Evolutionary conservation across 768 basidiomycete species (phyloP).

Genomic region (Hirschioporus abietinus): DNA sequence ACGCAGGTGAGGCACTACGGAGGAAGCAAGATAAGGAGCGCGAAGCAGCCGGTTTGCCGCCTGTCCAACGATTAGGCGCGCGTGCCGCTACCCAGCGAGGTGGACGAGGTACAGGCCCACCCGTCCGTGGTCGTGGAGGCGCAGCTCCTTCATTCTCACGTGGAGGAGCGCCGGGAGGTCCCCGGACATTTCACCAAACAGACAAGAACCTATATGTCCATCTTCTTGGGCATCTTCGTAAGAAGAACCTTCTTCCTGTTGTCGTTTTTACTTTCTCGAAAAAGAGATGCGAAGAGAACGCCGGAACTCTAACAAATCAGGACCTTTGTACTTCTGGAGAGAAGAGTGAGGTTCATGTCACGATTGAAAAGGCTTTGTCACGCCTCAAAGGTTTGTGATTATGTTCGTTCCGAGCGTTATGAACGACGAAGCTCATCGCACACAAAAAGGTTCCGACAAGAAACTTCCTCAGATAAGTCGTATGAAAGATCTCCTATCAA

Average conservation of each 20-base stretch:
- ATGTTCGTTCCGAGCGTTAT: constrained; percentile 6
- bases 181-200: constrained; percentile 56
- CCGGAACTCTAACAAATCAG: constrained; percentile 77
- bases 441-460: constrained; percentile 71
- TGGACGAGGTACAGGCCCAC: constrained; percentile 38
- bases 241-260: constrained; percentile 82
- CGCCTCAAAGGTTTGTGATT: constrained; percentile 71
- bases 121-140: constrained; percentile 32
- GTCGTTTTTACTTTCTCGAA: constrained; percentile 98
- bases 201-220: constrained; percentile 96
- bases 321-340: constrained; percentile 87
- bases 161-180: constrained; percentile 33
- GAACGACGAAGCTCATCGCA: constrained; percentile 5
- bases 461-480: constrained; percentile 87
- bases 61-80: constrained; percentile 79
- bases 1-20: constrained; percentile 80
- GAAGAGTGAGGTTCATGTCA: constrained; percentile 95
- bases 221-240: constrained; percentile 78
- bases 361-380: constrained; percentile 86
- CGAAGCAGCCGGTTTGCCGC: constrained; percentile 88
- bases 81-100: constrained; percentile 58
- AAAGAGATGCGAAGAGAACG: constrained; percentile 96
- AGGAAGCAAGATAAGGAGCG: constrained; percentile 98
- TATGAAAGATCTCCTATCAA: constrained; percentile 83
- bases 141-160: constrained; percentile 25